These are phyloP conservation scores for Fusarium begoniae DNA, from an alignment of 2,329 filamentous ascomycete genomes.

Conservation along the genomic window DNA sequence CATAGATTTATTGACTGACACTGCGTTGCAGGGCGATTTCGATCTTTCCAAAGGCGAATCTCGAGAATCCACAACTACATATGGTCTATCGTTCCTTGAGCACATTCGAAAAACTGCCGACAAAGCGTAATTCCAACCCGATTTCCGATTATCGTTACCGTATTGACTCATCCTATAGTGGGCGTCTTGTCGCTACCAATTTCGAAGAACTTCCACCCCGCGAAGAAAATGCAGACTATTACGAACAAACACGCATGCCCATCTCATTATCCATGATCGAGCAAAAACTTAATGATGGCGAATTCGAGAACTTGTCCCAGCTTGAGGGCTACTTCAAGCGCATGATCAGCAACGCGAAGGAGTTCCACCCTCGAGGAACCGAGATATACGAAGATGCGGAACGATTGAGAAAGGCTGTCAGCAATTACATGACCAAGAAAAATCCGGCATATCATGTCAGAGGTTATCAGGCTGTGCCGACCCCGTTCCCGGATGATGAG, in stretches of 20 bases:
- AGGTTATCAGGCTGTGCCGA: conserved; percentile 75
- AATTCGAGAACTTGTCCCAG: conserved; percentile 75
- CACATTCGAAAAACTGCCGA: conserved; percentile 80
- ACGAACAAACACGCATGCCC: conserved; percentile 78
- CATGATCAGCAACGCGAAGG: conserved; percentile 87
- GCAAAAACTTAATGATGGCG: conserved; percentile 72
- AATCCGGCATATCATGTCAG: conserved; percentile 82
- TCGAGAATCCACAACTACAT: conserved; percentile 72
- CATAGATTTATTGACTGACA: conserved; percentile 15
- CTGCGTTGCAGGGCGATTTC: conserved; percentile 49
- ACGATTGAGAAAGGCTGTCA: conserved; percentile 83
- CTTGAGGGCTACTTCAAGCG: conserved; percentile 88
- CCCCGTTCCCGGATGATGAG: conserved; percentile 63
- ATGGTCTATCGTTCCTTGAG: conserved; percentile 78
- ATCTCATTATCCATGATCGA: conserved; percentile 82
- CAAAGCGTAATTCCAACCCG: conserved; percentile 72
- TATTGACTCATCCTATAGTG: conserved; percentile 56
- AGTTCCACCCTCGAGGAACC: conserved; percentile 79
- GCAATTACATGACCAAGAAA: conserved; percentile 86
- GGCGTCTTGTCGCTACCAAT: conserved; percentile 76
- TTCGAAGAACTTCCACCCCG: conserved; percentile 78
- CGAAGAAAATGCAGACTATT: conserved; percentile 76
- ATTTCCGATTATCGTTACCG: not conserved
- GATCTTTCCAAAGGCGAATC: conserved; percentile 68
- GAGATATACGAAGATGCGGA: conserved; percentile 85